Evolutionary conservation across 305 asterid genomes (phyloP), one percentile per base, ranked within the genome.

Genomic region (Petunia hybrid): DNA sequence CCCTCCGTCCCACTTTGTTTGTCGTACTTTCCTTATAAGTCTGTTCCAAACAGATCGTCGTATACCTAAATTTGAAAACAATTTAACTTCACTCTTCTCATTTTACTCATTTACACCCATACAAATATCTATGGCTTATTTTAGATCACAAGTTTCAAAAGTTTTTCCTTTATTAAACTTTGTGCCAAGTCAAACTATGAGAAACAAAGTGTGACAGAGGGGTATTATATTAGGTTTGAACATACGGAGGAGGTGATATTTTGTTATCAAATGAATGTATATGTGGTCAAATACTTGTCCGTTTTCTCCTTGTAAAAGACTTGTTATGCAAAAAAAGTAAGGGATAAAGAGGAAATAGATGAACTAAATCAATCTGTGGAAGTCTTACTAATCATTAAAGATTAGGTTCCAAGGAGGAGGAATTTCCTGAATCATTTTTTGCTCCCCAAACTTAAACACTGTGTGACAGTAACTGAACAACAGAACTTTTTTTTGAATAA

Each of bases 311-410:
- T 43, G 40, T 46, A 4, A n/a, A 16, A 8, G 55, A 22, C 75
- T 43, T 42, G 75, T 42, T 55, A 42, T 68, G 75, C 31, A 22
- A 22, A 22, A 22, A 22, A 22, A 22, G 31, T 22, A 22, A 22
- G 31, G 31, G 31, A 22, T 22, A 22, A 22, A 22, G 31, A 22
- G 31, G 31, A 22, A 22, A 22, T 22, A 22, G 31, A 22, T 22
- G 31, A 22, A 67, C 6, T 67, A 67, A 67, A 67, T 67, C 75
- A 67, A 67, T 67, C 55, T 67, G 55, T 43, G 53, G 56, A 68
- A 22, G 56, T 43, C 57, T 62, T 35, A 62, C 38, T 62, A 3
- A 62, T 62, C 68, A 62, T 35, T 62, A 62, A 62, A 62, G 68
- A 62, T 62, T 62, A 62, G 68, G 42, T 62, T 40, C 41, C 9